A percentile compares a stretch with the other conserved stretches of the same genome.
Evolutionary conservation across 208 protist genomes (phyloP).

Genomic region (Vickermania spadyakhi): DNA sequence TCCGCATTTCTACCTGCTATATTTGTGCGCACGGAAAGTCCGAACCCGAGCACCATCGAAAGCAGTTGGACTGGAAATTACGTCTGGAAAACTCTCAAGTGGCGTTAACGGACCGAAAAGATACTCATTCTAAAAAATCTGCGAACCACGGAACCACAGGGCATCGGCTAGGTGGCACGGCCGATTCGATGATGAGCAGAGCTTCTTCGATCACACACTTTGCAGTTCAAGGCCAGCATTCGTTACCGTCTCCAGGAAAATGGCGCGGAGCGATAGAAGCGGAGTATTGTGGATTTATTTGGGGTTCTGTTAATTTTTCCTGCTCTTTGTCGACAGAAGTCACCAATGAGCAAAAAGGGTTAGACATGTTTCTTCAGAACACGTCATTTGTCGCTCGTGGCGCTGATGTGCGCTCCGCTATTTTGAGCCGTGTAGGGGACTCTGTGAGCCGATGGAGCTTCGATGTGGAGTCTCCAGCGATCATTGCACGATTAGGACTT

Average conservation of each 20-base stretch:
- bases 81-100: slow-evolving; percentile 56
- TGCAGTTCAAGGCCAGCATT: background rate
- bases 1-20: slow-evolving; percentile 52
- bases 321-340: slow-evolving; percentile 58
- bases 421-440: background rate
- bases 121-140: slow-evolving; percentile 9
- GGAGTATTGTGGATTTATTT: slow-evolving; percentile 54
- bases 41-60: slow-evolving; percentile 12
- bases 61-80: slow-evolving; percentile 37
- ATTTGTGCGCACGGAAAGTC: slow-evolving; percentile 46
- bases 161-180: too few relatives aligned
- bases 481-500: background rate
- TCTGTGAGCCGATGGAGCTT: background rate
- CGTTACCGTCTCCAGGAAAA: background rate
- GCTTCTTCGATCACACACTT: too few relatives aligned
- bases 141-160: background rate
- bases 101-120: slow-evolving; percentile 78
- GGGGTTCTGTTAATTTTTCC: slow-evolving; percentile 71
- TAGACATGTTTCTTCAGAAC: slow-evolving; percentile 16
- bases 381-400: slow-evolving; percentile 27
- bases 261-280: background rate
- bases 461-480: background rate
- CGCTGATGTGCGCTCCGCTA: slow-evolving; percentile 6
- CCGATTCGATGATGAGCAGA: background rate
- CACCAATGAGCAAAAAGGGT: slow-evolving; percentile 30